phyloP scores from a whole-genome alignment of 176 grass and related monocot genomes.

The Ananas comosus region DNA sequence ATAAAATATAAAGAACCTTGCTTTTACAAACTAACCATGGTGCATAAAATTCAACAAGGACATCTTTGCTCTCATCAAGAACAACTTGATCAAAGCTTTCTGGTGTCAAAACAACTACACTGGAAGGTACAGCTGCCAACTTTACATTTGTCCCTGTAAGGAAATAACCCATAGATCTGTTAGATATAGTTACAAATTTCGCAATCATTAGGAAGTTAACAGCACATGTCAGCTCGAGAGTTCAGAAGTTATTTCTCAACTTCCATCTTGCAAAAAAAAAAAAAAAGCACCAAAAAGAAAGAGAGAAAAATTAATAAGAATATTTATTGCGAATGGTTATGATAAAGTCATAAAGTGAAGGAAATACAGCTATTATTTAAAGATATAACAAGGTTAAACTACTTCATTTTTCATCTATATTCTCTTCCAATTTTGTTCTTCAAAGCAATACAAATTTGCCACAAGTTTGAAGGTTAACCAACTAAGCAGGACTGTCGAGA shows the following conservation, averaged over 20 bases:
- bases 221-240: no score
- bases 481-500: neutral
- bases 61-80: slow-evolving; percentile 94
- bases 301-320: neutral
- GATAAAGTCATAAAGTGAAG: no score
- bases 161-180: slow-evolving; percentile 10
- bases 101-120: slow-evolving; percentile 53
- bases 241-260: no score
- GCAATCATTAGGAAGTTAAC: slow-evolving; percentile 1
- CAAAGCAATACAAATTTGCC: neutral
- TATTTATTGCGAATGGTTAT: no score
- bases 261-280: neutral
- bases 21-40: slow-evolving; percentile 59
- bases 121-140: slow-evolving; percentile 67
- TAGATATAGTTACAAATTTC: slow-evolving; percentile 2
- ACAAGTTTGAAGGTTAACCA: neutral
- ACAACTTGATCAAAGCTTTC: slow-evolving; percentile 76
- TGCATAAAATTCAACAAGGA: slow-evolving; percentile 99
- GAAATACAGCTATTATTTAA: no score
- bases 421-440: no score
- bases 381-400: no score
- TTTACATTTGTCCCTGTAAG: slow-evolving; percentile 87
- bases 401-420: no score
- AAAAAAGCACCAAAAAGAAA: slow-evolving; percentile 1
- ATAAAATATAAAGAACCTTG: neutral